Base-by-base conservation (phyloP, 2,329 filamentous ascomycete genomes). In the Davidsoniella eucalypti region DNA sequence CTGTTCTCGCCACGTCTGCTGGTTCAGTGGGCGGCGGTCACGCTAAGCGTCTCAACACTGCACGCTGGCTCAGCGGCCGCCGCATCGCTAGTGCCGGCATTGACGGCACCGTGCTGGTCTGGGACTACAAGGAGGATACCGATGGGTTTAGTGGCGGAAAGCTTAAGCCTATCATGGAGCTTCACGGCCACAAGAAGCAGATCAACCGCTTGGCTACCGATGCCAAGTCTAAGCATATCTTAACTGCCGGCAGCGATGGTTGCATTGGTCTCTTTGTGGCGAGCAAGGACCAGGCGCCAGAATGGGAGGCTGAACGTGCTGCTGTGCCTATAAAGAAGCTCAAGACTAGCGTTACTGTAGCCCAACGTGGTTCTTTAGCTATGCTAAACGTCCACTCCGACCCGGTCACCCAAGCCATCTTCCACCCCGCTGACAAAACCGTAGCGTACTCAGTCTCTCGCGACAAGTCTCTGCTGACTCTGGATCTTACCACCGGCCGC, bases 371-470 rank as follows among this genome's bases (percentile, higher is more conserved):
- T 1, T 80, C 90, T 4, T 70, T 96, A 5, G 72, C 80, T 39
- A 70, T 93, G 49, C 73, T 94, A 52, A 67, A 75, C 14, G 76
- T 78, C 49, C 82, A 95, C 72, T 76, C 76, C 51, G 74, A 79
- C 9, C 75, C 83, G 42, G 86, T 88, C 42, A 85, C 84, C 1
- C 83, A 82, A 49, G 84, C 82, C 37, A 73, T 87, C 44, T 96
- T 98, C 69, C 86, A 94, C 65, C 82, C 82, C 4, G 73, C 78
- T 49, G 90, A 96, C 65, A 67, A 80, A 9, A 94, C 86, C 12
- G 86, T 95, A 39, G 90, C 84, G 44, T 96, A 98, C 70, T 90
- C 87, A 1, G 79, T 81, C 18, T 94, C 87, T 16, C 84, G 85
- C 68, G 93, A 98, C 68, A 88, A 94, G 70, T 84, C 84, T 1